These are phyloP conservation scores for Solanum dulcamara DNA, from an alignment of 257 asterid genomes.

Conservation along the genomic window DNA sequence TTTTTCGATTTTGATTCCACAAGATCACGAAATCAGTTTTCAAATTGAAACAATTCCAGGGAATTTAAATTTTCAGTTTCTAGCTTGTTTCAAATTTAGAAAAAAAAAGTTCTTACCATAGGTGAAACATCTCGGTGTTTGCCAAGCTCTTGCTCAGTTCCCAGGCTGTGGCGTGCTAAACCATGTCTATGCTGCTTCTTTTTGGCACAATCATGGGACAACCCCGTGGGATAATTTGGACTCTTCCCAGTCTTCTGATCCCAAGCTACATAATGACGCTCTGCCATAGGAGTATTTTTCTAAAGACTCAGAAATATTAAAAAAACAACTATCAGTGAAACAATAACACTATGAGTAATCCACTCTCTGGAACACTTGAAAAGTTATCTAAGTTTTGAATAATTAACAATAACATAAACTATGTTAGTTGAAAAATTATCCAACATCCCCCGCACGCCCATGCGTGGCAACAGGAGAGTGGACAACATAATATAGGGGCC, in stretches of 20 bases:
- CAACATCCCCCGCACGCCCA: background rate
- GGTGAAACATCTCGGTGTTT: background rate
- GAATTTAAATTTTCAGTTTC: background rate
- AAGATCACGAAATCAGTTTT: background rate
- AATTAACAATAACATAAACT: background rate
- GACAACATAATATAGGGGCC: background rate
- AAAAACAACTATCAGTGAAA: background rate
- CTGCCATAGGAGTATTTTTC: constrained; percentile 14
- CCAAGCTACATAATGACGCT: constrained; percentile 43
- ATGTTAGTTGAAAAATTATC: background rate
- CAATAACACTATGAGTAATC: background rate
- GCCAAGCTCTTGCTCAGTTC: constrained; percentile 24
- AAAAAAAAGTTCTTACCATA: background rate
- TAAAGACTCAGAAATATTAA: background rate
- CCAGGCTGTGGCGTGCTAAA: constrained; percentile 21
- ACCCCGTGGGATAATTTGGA: constrained; percentile 29
- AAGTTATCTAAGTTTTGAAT: background rate
- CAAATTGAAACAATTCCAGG: background rate
- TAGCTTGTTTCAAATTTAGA: background rate
- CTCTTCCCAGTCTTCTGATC: constrained; percentile 21
- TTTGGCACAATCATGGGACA: constrained; percentile 26
- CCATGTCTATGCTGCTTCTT: constrained; percentile 24
- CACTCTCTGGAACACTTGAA: background rate
- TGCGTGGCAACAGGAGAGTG: background rate
- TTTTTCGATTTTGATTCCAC: background rate